phyloP scores from a whole-genome alignment of 495 filamentous ascomycete genomes.

The Aspergillus ellipticus region DNA sequence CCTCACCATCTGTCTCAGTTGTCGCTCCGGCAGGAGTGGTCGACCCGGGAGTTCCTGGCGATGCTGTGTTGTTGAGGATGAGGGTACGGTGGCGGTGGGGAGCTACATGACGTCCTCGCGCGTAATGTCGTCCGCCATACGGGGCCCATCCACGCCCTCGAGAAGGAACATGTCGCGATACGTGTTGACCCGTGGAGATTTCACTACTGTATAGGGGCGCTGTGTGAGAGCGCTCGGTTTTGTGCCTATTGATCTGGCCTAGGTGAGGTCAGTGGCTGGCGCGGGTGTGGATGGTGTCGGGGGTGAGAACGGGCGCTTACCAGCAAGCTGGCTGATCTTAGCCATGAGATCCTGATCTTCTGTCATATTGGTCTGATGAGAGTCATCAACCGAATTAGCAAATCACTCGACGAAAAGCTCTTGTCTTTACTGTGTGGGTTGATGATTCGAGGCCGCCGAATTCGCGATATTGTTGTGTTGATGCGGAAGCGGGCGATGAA shows the following conservation, averaged over 20 bases:
- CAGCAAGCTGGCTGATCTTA: conserved; percentile 71
- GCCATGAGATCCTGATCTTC: conserved; percentile 72
- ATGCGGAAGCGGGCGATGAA: background rate
- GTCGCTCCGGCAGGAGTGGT: conserved; percentile 34
- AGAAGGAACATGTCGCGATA: conserved; percentile 37
- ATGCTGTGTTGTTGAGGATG: conserved; percentile 59
- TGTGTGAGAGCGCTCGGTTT: conserved; percentile 52
- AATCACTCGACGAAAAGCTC: background rate
- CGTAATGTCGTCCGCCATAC: conserved; percentile 44
- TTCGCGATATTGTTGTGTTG: background rate
- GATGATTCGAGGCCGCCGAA: background rate
- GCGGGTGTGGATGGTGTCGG: conserved; percentile 7
- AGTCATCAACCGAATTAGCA: conserved; percentile 8
- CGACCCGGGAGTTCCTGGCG: conserved; percentile 20
- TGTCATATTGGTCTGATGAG: conserved; percentile 48
- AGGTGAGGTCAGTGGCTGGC: conserved; percentile 26
- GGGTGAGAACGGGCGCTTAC: conserved; percentile 40
- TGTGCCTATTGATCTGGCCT: conserved; percentile 85
- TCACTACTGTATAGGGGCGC: conserved; percentile 24
- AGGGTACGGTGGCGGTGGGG: conserved; percentile 69
- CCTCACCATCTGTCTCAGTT: conserved; percentile 32
- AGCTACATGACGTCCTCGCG: conserved; percentile 37
- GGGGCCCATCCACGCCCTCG: conserved; percentile 45
- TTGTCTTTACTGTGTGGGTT: conserved; percentile 4
- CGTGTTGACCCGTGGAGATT: conserved; percentile 26